Conservation (phyloP, 1,139 yeast genomes). For the Debaryomyces nepalensis region DNA sequence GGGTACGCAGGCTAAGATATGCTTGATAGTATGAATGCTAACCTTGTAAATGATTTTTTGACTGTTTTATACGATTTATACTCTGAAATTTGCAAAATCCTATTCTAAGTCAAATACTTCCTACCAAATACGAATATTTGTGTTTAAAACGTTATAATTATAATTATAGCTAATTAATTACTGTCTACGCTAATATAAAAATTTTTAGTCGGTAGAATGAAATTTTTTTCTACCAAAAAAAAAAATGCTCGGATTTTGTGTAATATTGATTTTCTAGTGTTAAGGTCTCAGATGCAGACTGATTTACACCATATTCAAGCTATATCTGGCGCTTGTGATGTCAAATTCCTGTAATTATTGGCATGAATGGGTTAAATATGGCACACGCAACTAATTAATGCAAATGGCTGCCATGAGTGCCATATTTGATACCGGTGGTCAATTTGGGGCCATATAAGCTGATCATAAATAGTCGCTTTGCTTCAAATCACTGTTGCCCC, state of each 20-base stretch:
- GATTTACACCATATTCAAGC: not conserved
- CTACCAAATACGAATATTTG: conserved; percentile 10
- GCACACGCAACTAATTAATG: no score
- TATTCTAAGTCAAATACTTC: conserved; percentile 7
- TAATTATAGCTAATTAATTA: conserved; percentile 7
- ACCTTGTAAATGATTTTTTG: conserved; percentile 7
- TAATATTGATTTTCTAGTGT: conserved; percentile 3
- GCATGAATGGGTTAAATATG: no score
- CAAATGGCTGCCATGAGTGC: no score
- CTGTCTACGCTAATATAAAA: conserved; percentile 8
- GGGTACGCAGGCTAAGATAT: conserved; percentile 9
- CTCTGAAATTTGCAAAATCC: conserved; percentile 1
- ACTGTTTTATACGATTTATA: conserved; percentile 2
- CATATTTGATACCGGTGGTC: not conserved
- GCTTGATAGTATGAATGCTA: conserved; percentile 7
- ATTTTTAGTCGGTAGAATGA: conserved; percentile 11
- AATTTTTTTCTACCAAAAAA: conserved; percentile 9
- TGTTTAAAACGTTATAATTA: conserved; percentile 7
- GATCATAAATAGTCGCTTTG: not conserved
- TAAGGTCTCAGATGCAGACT: no score
- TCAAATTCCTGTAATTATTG: no score
- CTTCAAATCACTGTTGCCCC: not conserved
- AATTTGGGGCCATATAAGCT: not conserved
- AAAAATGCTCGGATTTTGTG: conserved; percentile 5
- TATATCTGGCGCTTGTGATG: no score